Conservation (phyloP, 208 protist genomes). For the Balamuthia mandrillaris region DNA sequence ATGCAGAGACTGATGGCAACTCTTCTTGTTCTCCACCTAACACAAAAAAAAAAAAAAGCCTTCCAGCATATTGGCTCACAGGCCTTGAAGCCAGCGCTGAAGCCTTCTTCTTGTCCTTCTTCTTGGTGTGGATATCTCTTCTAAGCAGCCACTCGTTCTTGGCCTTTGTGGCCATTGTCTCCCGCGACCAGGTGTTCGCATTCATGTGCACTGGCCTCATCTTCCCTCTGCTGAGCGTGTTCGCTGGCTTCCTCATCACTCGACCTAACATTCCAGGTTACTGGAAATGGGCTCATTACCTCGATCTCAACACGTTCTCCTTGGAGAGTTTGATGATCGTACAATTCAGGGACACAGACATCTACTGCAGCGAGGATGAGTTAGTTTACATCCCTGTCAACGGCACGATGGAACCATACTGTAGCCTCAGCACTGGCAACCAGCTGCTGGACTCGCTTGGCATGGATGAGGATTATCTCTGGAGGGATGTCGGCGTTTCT, state of each 20-base stretch:
- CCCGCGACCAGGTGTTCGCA: background rate
- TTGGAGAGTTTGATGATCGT: background rate
- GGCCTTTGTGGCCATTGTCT: too few relatives aligned
- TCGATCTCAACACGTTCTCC: conserved; percentile 17
- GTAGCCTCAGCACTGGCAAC: background rate
- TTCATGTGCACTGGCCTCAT: background rate
- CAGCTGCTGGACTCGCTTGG: background rate
- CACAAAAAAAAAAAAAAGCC: too few relatives aligned
- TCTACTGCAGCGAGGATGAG: background rate
- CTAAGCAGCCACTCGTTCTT: too few relatives aligned
- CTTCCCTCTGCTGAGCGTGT: conserved; percentile 14
- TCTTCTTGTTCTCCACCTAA: too few relatives aligned
- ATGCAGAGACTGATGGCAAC: too few relatives aligned
- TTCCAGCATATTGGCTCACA: too few relatives aligned
- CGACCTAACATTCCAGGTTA: conserved; percentile 9
- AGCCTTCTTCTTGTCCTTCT: too few relatives aligned
- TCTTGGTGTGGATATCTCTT: too few relatives aligned
- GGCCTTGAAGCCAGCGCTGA: too few relatives aligned
- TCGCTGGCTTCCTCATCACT: conserved; percentile 29
- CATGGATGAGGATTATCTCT: background rate
- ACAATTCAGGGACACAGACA: background rate
- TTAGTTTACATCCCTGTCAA: conserved; percentile 12
- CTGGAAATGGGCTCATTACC: background rate
- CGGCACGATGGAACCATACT: background rate
- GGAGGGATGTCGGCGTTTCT: background rate